A percentile compares a stretch with the other conserved stretches of the same genome.
Evolutionary conservation across 192 early-diverging fungal genomes (phyloP).

Genomic region (Podila verticillata): DNA sequence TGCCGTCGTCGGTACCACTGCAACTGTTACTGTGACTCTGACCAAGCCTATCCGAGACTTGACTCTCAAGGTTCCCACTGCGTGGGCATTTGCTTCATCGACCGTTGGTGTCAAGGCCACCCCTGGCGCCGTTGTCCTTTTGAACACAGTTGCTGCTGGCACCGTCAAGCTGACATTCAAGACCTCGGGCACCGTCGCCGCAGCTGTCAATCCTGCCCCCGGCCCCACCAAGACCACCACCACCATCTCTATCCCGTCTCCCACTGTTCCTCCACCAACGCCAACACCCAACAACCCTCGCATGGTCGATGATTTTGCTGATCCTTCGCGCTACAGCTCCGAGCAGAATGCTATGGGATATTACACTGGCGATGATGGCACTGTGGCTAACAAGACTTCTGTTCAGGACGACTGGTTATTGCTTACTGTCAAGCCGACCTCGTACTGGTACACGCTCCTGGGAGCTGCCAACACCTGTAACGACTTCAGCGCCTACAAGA

Average conservation of each 20-base stretch:
- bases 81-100: constrained; percentile 18
- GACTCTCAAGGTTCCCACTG: constrained; percentile 23
- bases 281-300: constrained; percentile 5
- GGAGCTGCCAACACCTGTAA: constrained; percentile 19
- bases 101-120: constrained; percentile 15
- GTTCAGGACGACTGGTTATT: constrained; percentile 24
- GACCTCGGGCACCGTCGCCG: constrained; percentile 11
- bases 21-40: constrained; percentile 6
- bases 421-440: neutral
- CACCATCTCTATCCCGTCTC: constrained; percentile 3
- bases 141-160: constrained; percentile 12
- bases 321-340: constrained; percentile 20
- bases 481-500: constrained; percentile 10
- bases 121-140: constrained; percentile 18
- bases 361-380: constrained; percentile 18
- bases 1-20: constrained; percentile 1
- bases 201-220: constrained; percentile 1
- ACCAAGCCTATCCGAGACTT: constrained; percentile 9
- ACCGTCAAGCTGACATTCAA: constrained; percentile 15
- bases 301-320: constrained; percentile 16
- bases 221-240: constrained; percentile 13
- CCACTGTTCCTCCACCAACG: constrained; percentile 9
- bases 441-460: constrained; percentile 26
- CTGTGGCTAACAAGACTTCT: neutral
- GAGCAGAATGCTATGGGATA: constrained; percentile 11